Conservation (phyloP, 73 alveolate genomes). For the Diophrys sp. region DNA sequence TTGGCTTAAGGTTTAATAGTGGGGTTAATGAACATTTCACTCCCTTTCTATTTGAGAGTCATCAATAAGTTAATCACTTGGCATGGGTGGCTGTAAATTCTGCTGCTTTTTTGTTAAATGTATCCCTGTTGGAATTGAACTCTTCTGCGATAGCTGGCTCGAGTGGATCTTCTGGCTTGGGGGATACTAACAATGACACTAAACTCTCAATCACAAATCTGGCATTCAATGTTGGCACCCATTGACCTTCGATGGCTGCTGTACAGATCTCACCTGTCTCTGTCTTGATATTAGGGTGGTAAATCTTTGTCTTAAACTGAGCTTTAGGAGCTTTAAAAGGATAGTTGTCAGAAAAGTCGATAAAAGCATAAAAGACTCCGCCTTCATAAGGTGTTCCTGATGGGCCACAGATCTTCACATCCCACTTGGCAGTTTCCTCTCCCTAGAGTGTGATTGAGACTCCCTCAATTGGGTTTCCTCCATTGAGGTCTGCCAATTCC, state of each 20-base stretch:
- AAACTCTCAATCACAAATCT: constrained; percentile 53
- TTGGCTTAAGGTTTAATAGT: neutral
- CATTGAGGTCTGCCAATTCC: constrained; percentile 11
- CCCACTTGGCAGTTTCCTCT: constrained; percentile 12
- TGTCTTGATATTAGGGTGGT: constrained; percentile 79
- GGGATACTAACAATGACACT: constrained; percentile 49
- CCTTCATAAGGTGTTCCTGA: constrained; percentile 74
- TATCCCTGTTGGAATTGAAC: constrained; percentile 24
- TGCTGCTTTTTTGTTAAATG: constrained; percentile 45
- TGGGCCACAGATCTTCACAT: constrained; percentile 13
- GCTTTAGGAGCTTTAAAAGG: constrained; percentile 86
- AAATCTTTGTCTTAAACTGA: constrained; percentile 75
- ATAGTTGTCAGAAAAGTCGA: constrained; percentile 79
- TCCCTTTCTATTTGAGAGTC: too few relatives aligned
- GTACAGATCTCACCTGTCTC: constrained; percentile 89
- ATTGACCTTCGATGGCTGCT: constrained; percentile 66
- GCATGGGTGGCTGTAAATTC: constrained; percentile 58
- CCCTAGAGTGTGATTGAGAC: neutral
- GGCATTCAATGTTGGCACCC: constrained; percentile 76
- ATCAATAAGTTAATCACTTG: constrained; percentile 12
- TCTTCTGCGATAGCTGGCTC: constrained; percentile 67
- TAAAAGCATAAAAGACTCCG: constrained; percentile 62
- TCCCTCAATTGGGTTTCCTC: constrained; percentile 16
- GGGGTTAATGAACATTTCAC: constrained; percentile 31
- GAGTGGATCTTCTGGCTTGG: constrained; percentile 66